Conservation (phyloP, 192 early-diverging fungal species). For the Allomyces arbusculus region DNA sequence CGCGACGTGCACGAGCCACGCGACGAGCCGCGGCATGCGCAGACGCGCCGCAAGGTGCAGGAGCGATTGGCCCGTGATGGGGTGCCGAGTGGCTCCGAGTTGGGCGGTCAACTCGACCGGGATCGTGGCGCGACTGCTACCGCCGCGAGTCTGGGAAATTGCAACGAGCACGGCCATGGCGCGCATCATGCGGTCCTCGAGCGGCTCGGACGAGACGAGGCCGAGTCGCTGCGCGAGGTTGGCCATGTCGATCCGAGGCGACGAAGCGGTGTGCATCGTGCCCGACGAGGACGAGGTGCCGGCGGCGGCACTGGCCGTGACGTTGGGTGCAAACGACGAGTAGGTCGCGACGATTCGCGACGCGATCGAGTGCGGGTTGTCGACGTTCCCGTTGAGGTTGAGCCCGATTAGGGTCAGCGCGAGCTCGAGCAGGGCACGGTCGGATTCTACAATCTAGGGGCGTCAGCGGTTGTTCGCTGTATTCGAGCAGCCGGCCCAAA, state of each 20-base stretch:
- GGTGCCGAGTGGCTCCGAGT: neutral
- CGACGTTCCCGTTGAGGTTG: conserved; percentile 55
- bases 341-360: conserved; percentile 34
- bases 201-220: neutral
- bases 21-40: neutral
- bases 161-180: neutral
- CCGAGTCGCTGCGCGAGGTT: neutral
- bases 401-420: conserved; percentile 74
- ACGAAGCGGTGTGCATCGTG: too few species aligned
- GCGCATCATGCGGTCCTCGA: neutral
- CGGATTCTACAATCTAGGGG: conserved; percentile 45
- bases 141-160: neutral
- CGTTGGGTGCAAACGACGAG: neutral
- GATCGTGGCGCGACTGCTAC: neutral
- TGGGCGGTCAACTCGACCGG: neutral
- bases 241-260: neutral
- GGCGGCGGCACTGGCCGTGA: neutral
- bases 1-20: neutral
- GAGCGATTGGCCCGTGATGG: neutral
- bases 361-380: conserved; percentile 52
- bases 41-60: neutral
- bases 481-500: too few species aligned
- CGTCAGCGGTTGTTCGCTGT: too few species aligned
- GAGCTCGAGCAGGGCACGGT: conserved; percentile 75
- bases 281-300: neutral